A percentile compares a stretch with the other conserved stretches of the same genome.
These are phyloP conservation scores for Parastagonospora avenae DNA, from an alignment of 2,329 filamentous ascomycete genomes.

Conservation along the genomic window DNA sequence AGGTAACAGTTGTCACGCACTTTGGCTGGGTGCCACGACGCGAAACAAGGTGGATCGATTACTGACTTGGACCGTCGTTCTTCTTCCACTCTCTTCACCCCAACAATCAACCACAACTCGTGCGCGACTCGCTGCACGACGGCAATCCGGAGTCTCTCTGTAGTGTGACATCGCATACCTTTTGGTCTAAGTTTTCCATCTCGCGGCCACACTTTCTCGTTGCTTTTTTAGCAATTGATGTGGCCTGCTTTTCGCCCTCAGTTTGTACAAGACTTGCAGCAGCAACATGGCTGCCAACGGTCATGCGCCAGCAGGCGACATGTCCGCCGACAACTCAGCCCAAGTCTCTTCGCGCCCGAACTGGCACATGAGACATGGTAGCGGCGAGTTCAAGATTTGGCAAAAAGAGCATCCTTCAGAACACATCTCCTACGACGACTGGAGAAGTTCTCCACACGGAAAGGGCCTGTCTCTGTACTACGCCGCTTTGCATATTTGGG, in stretches of 20 bases:
- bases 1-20: constrained; percentile 17
- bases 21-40: constrained; percentile 42
- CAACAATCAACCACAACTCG: constrained; percentile 15
- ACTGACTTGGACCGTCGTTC: constrained; percentile 39
- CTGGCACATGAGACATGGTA: constrained; percentile 29
- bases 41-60: constrained; percentile 41
- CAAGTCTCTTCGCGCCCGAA: constrained; percentile 13
- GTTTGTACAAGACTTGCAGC: constrained; percentile 6
- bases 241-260: constrained; percentile 7
- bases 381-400: constrained; percentile 33
- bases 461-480: constrained; percentile 38
- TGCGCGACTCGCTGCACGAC: constrained; percentile 29
- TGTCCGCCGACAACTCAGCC: constrained; percentile 4
- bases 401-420: constrained; percentile 25
- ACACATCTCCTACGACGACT: constrained; percentile 37
- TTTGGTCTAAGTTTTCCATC: constrained; percentile 10
- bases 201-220: constrained; percentile 10
- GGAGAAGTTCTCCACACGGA: constrained; percentile 33
- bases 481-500: constrained; percentile 34
- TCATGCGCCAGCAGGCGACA: constrained; percentile 5
- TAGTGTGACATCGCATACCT: constrained; percentile 9
- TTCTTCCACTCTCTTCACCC: constrained; percentile 34
- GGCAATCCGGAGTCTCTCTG: constrained; percentile 10
- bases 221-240: constrained; percentile 8
- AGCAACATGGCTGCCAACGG: constrained; percentile 27